Evolutionary conservation across 1,139 yeast species (phyloP), one percentile per base, ranked within the genome.

Genomic region (Scheffersomyces quercinus): DNA sequence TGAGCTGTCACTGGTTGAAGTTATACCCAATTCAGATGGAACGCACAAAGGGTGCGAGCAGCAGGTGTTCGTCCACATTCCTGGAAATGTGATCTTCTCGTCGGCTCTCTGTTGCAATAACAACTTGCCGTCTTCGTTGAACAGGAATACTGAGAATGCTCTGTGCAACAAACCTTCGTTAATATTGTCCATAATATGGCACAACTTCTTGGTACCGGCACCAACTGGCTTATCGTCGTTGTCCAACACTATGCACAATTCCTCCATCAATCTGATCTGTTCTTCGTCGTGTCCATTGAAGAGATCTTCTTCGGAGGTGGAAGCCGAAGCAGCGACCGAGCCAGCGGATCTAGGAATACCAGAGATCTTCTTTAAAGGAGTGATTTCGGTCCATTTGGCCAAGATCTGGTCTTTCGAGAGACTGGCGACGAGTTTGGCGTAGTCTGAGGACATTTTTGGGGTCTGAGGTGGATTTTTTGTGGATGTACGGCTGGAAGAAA

Each of bases 31-130:
- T 66, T 93, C 99, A 34, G 81, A 72, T 32, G 85, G 79, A 26
- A 89, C 82, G 48, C 96, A 89, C 46, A 93, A 74, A 5, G 99
- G 99, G 65, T 93, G 99, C 0, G 98, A 91, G 65, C 99, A 93
- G 67, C 99, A 95, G 3, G 99, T 95, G 65, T 93, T 93, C 35
- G 99, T 93, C 99, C 99, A 93, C 85, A 89, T 82, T 46, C 81
- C 82, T 2, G 99, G 96, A 67, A 93, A 93, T 1, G 99, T 93
- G 69, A 93, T 93, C 67, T 93, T 93, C 64, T 93, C 98, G 46
- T 84, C 84, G 0, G 99, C 98, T 56, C 99, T 82, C 68, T 89
- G 96, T 68, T 93, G 99, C 55, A 93, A 76, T 53, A 93, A 75
- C 51, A 95, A 77, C 67, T 85, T 79, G 46, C 83, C 83, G 40